Percentiles rank a stretch among this genome's conserved stretches.
These are phyloP conservation scores for Umbilicus rupestris DNA, from an alignment of 164 flowering plant species.

Conservation along the genomic window DNA sequence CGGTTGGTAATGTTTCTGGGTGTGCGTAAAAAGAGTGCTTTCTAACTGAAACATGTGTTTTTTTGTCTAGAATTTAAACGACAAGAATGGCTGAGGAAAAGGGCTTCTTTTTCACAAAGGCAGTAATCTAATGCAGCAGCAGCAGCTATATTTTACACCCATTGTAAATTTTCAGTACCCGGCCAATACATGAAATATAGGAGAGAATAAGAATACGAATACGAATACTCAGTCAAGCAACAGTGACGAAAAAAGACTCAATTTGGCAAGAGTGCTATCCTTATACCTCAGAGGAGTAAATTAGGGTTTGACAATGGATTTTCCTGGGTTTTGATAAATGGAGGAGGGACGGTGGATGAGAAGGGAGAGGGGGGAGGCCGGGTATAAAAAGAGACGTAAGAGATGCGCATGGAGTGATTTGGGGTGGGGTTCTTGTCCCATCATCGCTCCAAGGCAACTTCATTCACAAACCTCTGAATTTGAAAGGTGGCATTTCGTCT, in stretches of 20 bases:
- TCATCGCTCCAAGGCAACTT: not conserved
- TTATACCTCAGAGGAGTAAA: not conserved
- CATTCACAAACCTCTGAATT: not conserved
- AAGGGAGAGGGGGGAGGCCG: not conserved
- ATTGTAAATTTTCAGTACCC: not conserved
- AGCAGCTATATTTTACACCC: not conserved
- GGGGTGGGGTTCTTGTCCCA: constrained; percentile 5
- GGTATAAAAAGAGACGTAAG: not conserved
- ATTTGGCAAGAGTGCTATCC: not conserved
- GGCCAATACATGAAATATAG: not conserved
- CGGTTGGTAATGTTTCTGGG: constrained; percentile 1
- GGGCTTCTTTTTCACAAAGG: not conserved
- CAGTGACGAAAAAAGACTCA: not conserved
- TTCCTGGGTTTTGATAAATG: not conserved
- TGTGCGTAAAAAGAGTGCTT: constrained; percentile 6
- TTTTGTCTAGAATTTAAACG: not conserved
- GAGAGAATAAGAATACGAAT: not conserved
- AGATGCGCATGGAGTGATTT: constrained; percentile 4
- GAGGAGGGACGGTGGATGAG: not conserved
- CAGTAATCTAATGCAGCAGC: no score
- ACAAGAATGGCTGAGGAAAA: not conserved
- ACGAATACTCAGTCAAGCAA: not conserved
- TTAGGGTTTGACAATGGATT: not conserved
- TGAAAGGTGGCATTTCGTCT: constrained; percentile 3
- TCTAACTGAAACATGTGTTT: constrained; percentile 3